Percentiles rank a stretch among this genome's conserved stretches.
Conservation (phyloP, 2,329 filamentous ascomycete genomes). For the Cytospora paraplurivora region DNA sequence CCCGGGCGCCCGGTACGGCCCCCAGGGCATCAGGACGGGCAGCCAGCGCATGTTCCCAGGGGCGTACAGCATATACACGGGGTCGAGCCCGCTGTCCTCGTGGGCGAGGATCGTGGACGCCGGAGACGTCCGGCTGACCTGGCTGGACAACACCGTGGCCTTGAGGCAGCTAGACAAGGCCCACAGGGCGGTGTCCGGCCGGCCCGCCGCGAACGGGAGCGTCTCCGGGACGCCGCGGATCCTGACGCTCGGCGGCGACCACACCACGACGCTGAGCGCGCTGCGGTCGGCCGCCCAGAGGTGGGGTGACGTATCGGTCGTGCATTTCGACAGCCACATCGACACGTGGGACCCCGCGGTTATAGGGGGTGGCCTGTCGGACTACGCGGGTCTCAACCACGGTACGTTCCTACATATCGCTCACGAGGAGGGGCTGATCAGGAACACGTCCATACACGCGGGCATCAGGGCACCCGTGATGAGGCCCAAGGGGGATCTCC, state of each 20-base stretch:
- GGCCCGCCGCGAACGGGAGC: slow-evolving; percentile 45
- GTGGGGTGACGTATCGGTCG: slow-evolving; percentile 62
- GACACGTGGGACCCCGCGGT: slow-evolving; percentile 72
- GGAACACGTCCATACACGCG: slow-evolving; percentile 62
- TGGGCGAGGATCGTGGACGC: slow-evolving; percentile 65
- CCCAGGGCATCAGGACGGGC: slow-evolving; percentile 25
- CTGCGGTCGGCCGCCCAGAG: slow-evolving; percentile 59
- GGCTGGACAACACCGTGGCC: slow-evolving; percentile 75
- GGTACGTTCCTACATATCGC: slow-evolving; percentile 65
- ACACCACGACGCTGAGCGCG: slow-evolving; percentile 64
- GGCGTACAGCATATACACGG: slow-evolving; percentile 22
- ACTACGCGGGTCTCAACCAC: slow-evolving; percentile 59
- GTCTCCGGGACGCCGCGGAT: slow-evolving; percentile 52
- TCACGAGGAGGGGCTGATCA: slow-evolving; percentile 60
- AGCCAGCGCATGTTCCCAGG: slow-evolving; percentile 27
- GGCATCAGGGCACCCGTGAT: slow-evolving; percentile 59
- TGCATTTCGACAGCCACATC: slow-evolving; percentile 69
- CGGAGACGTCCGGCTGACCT: slow-evolving; percentile 76
- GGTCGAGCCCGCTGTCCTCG: slow-evolving; percentile 14
- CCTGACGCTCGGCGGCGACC: slow-evolving; percentile 66
- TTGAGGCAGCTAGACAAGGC: slow-evolving; percentile 74
- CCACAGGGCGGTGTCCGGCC: slow-evolving; percentile 46
- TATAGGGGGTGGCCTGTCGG: slow-evolving; percentile 54
- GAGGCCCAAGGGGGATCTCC: slow-evolving; percentile 50
- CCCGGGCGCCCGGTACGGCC: slow-evolving; percentile 25